Conservation (phyloP, 768 basidiomycete genomes). For the Panus rudis region DNA sequence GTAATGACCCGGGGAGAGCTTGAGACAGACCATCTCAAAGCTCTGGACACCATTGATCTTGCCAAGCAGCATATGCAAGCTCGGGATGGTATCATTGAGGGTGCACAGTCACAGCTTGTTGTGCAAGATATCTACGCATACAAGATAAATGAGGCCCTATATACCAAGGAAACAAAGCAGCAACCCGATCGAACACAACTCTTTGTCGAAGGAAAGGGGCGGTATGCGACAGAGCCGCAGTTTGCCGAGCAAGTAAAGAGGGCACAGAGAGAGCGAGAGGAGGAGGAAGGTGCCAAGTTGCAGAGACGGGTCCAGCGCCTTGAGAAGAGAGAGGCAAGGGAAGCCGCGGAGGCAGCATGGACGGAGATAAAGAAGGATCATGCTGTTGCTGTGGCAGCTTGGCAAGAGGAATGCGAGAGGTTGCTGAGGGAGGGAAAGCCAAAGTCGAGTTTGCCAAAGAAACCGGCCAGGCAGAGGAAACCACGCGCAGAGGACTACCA, state of each 20-base stretch:
- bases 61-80: neutral
- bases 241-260: neutral
- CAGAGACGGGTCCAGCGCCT: neutral
- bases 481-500: too few relatives aligned
- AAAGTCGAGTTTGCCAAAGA: neutral
- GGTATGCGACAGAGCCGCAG: neutral
- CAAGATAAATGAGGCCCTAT: neutral
- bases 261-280: neutral
- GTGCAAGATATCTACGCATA: too few relatives aligned
- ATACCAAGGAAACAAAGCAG: slow-evolving; percentile 1
- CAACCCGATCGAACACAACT: neutral
- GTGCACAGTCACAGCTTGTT: too few relatives aligned
- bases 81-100: too few relatives aligned
- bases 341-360: neutral
- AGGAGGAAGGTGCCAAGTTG: neutral
- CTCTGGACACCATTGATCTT: neutral
- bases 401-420: neutral
- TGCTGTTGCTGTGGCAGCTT: neutral
- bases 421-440: neutral
- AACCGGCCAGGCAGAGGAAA: too few relatives aligned
- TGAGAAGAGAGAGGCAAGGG: neutral
- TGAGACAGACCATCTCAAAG: too few relatives aligned
- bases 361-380: neutral
- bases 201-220: neutral
- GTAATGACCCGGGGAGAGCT: too few relatives aligned